Percentiles rank a stretch among this genome's conserved stretches.
These are phyloP conservation scores for Starmerella apis DNA, from an alignment of 805 yeast genomes.

Conservation along the genomic window DNA sequence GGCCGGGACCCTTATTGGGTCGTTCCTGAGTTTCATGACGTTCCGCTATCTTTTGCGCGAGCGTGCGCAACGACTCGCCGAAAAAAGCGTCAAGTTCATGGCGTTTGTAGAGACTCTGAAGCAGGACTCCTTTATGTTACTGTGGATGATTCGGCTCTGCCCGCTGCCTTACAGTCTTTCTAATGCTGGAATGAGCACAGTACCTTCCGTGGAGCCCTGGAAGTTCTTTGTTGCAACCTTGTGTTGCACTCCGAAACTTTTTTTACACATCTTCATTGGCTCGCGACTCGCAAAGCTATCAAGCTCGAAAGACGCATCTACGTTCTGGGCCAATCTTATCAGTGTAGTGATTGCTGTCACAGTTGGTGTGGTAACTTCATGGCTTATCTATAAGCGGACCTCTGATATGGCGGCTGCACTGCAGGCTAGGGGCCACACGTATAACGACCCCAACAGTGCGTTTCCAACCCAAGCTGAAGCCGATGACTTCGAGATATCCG, in stretches of 20 bases:
- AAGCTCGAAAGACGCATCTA: conserved; percentile 37
- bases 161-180: conserved; percentile 90
- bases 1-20: conserved; percentile 58
- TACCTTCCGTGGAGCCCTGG: conserved; percentile 57
- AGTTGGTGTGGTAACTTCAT: conserved; percentile 52
- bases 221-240: conserved; percentile 62
- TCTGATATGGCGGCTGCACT: conserved; percentile 24
- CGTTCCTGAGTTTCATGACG: conserved; percentile 58
- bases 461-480: conserved; percentile 20
- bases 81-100: conserved; percentile 52
- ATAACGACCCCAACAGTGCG: conserved; percentile 15
- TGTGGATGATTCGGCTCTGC: conserved; percentile 68
- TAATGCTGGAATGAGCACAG: conserved; percentile 83
- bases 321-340: conserved; percentile 51
- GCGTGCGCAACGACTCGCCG: conserved; percentile 51
- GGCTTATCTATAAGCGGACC: conserved; percentile 52
- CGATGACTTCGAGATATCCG: conserved; percentile 28
- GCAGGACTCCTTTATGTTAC: conserved; percentile 51
- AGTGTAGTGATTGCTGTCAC: conserved; percentile 49
- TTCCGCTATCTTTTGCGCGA: conserved; percentile 50
- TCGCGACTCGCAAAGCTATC: conserved; percentile 62
- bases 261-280: conserved; percentile 72
- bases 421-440: conserved; percentile 22
- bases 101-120: conserved; percentile 70
- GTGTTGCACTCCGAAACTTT: conserved; percentile 69